Conservation (phyloP, 176 grass and related monocot species). For the Chrysopogon serrulatus region DNA sequence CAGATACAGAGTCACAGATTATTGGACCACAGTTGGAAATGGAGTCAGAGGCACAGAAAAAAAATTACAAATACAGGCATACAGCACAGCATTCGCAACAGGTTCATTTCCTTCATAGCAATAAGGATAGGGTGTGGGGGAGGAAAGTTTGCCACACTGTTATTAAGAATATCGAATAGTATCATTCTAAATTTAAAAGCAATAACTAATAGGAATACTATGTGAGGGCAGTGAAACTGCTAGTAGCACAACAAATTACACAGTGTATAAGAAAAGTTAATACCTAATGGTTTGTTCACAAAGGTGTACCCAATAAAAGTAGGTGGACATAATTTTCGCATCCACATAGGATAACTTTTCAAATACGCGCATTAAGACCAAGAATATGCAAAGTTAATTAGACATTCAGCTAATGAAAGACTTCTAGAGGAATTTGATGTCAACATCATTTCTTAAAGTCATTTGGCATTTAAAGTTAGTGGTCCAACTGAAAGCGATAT, state of each 20-base stretch:
- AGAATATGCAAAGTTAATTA: conserved; percentile 29
- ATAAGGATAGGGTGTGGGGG: background rate
- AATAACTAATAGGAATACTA: background rate
- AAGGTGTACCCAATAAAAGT: background rate
- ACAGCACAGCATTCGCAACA: background rate
- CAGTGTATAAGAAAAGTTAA: background rate
- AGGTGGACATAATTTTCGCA: background rate
- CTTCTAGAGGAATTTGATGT: conserved; percentile 7
- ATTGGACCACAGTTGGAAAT: conserved; percentile 31
- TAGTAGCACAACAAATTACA: background rate
- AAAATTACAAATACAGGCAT: conserved; percentile 16
- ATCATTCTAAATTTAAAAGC: background rate
- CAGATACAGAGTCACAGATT: conserved; percentile 14
- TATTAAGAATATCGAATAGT: background rate
- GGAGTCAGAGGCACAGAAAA: background rate
- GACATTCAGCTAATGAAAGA: conserved; percentile 14
- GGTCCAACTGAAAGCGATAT: conserved; percentile 18
- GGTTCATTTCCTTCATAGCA: conserved; percentile 17
- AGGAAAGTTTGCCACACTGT: background rate
- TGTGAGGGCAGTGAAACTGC: background rate
- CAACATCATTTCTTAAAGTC: background rate
- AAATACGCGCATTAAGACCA: background rate
- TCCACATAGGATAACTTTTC: background rate
- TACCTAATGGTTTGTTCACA: background rate
- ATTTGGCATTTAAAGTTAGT: conserved; percentile 6